Conservation (phyloP, 169 alveolate species). For the Theileria luwenshuni region DNA sequence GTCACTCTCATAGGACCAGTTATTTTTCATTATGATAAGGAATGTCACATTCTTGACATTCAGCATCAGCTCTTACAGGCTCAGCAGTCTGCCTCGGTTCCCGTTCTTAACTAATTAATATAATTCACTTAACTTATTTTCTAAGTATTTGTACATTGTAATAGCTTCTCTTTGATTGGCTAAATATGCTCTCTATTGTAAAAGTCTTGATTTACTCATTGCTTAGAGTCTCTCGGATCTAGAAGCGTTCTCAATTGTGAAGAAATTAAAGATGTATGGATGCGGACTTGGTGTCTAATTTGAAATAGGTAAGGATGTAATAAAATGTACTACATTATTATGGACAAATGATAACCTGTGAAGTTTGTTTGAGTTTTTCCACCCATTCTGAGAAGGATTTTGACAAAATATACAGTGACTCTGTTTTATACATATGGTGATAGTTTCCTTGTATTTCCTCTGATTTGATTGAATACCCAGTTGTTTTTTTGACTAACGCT, state of each 20-base stretch:
- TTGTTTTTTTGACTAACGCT: background rate
- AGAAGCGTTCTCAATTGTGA: too few relatives aligned
- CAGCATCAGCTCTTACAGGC: constrained; percentile 79
- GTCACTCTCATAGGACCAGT: constrained; percentile 79
- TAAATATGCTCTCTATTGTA: background rate
- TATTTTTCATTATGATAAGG: constrained; percentile 79
- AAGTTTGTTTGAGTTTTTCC: background rate
- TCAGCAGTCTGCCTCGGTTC: constrained; percentile 78
- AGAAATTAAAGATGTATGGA: too few relatives aligned
- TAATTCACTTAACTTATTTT: background rate
- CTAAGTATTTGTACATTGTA: background rate
- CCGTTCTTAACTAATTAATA: constrained; percentile 63
- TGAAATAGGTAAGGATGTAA: background rate
- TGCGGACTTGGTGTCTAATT: too few relatives aligned
- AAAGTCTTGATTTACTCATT: background rate
- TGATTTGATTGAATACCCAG: background rate
- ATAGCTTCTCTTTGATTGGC: background rate
- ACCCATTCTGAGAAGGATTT: constrained; percentile 1
- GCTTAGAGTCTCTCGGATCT: too few relatives aligned
- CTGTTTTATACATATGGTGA: background rate
- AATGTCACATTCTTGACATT: constrained; percentile 78
- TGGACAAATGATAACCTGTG: background rate
- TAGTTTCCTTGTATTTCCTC: background rate
- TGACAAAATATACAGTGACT: background rate
- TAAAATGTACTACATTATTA: background rate